Evolutionary conservation across 176 grass and related monocot species (phyloP).

Genomic region (Aegilops umbellulata): DNA sequence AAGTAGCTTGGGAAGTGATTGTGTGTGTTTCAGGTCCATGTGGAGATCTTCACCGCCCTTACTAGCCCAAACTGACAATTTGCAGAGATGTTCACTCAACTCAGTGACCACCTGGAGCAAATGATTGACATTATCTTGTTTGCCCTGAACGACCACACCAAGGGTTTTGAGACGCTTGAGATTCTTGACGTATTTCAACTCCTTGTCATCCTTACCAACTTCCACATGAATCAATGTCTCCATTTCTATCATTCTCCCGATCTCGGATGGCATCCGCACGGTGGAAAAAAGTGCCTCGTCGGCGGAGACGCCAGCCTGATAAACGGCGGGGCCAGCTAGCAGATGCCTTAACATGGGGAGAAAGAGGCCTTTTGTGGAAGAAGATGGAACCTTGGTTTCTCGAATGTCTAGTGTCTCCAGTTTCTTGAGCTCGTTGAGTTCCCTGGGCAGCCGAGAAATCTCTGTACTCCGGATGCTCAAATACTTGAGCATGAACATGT

Average conservation of each 20-base stretch:
- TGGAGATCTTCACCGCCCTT: not conserved
- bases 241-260: slow-evolving; percentile 8
- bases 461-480: slow-evolving; percentile 17
- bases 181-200: not conserved
- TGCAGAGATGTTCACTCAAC: not conserved
- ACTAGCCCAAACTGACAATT: not conserved
- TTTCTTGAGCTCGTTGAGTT: slow-evolving; percentile 12
- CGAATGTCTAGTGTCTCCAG: slow-evolving; percentile 24
- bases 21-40: not conserved
- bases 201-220: not conserved
- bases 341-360: slow-evolving; percentile 21
- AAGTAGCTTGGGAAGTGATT: not conserved
- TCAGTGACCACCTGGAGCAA: not conserved
- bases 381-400: not conserved
- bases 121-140: not conserved
- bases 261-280: not conserved
- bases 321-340: slow-evolving; percentile 5
- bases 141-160: not conserved
- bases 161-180: not conserved
- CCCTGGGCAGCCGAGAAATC: not conserved
- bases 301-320: not conserved
- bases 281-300: not conserved
- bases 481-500: slow-evolving; percentile 22
- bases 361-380: not conserved
- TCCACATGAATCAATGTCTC: not conserved